Percentiles rank a stretch among this genome's conserved stretches.
Evolutionary conservation across 2,329 filamentous ascomycete genomes (phyloP).

Genomic region (Onygenales sp.): DNA sequence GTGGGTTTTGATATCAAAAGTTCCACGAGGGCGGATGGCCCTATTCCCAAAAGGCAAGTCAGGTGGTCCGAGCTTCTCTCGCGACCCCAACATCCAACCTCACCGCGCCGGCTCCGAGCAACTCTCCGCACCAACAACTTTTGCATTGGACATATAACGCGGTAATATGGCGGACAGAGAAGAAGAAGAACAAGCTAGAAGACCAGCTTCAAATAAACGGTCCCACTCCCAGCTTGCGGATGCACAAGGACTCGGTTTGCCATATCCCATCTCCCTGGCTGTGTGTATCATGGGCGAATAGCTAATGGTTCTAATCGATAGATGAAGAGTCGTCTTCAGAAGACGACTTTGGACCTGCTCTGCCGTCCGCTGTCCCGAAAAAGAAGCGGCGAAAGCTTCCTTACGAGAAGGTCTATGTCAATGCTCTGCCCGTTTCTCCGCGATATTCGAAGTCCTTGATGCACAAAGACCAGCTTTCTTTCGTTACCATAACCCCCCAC

Average conservation of each 20-base stretch:
- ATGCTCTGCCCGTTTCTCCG: slow-evolving; percentile 68
- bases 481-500: slow-evolving; percentile 75
- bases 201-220: slow-evolving; percentile 40
- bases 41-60: slow-evolving; percentile 1
- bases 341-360: slow-evolving; percentile 87
- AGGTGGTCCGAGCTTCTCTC: slow-evolving; percentile 6
- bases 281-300: slow-evolving; percentile 10
- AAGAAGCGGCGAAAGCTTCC: slow-evolving; percentile 86
- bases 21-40: background rate
- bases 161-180: slow-evolving; percentile 21
- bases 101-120: no score
- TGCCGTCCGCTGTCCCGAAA: slow-evolving; percentile 73
- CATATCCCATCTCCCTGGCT: slow-evolving; percentile 24
- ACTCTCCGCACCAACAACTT: no score
- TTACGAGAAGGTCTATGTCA: slow-evolving; percentile 91
- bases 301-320: background rate
- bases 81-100: background rate
- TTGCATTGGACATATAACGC: background rate
- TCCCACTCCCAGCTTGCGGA: slow-evolving; percentile 48
- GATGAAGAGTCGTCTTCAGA: slow-evolving; percentile 60
- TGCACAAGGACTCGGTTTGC: slow-evolving; percentile 11
- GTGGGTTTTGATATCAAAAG: background rate
- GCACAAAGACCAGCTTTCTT: slow-evolving; percentile 93
- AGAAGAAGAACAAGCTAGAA: background rate
- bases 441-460: slow-evolving; percentile 94